phyloP scores from a whole-genome alignment of 2,329 filamentous ascomycete genomes.

The Trichoderma sp. region DNA sequence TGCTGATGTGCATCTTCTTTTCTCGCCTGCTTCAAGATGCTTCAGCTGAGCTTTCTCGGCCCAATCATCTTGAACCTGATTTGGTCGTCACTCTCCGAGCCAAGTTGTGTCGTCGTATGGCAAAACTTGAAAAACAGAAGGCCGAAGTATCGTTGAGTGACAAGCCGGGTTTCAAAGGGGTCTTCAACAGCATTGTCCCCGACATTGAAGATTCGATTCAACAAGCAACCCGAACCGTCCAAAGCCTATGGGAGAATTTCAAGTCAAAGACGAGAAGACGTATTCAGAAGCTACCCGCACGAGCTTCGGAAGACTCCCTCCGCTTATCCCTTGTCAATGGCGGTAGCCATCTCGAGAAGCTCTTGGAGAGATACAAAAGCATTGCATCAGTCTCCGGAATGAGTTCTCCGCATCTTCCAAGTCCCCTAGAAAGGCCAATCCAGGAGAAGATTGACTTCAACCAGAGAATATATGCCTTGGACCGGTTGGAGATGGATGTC shows the following conservation, averaged over 20 bases:
- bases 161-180: background rate
- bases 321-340: conserved; percentile 48
- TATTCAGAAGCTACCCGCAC: conserved; percentile 47
- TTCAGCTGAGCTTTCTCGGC: conserved; percentile 43
- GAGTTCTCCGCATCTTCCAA: background rate
- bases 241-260: conserved; percentile 44
- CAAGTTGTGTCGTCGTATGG: conserved; percentile 28
- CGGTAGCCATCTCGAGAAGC: conserved; percentile 36
- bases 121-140: conserved; percentile 38
- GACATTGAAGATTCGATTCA: background rate
- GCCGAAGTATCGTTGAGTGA: conserved; percentile 47
- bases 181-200: background rate
- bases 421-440: background rate
- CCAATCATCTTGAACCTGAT: conserved; percentile 25
- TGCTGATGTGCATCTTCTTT: conserved; percentile 23
- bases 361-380: background rate
- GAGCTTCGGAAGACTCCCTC: conserved; percentile 40
- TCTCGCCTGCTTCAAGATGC: background rate
- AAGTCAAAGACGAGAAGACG: conserved; percentile 43
- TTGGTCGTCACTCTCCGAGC: background rate
- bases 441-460: background rate
- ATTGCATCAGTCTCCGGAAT: background rate
- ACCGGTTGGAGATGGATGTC: too few relatives aligned
- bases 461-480: too few relatives aligned
- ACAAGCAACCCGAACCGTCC: conserved; percentile 37